These are phyloP conservation scores for Quercus tomentella DNA, from an alignment of 331 rosid genomes.

Conservation along the genomic window DNA sequence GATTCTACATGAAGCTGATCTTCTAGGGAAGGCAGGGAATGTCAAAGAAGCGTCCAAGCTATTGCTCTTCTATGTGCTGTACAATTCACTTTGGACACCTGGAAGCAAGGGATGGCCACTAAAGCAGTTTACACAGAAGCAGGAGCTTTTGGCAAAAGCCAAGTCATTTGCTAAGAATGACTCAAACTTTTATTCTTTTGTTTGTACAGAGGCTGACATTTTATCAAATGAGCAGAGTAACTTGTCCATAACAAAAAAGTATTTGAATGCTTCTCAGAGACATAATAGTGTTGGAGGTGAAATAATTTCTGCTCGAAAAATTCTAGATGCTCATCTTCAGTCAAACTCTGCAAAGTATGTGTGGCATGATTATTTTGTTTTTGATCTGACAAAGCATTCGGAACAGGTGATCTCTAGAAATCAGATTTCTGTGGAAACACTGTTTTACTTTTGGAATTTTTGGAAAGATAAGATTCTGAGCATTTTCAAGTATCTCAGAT, in stretches of 20 bases:
- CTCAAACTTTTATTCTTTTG: slow-evolving; percentile 27
- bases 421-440: slow-evolving; percentile 41
- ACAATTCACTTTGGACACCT: slow-evolving; percentile 62
- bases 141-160: slow-evolving; percentile 42
- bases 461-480: slow-evolving; percentile 49
- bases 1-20: slow-evolving; percentile 32
- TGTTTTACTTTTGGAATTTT: slow-evolving; percentile 58
- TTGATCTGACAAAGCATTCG: slow-evolving; percentile 19
- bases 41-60: slow-evolving; percentile 41
- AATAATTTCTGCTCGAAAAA: slow-evolving; percentile 43
- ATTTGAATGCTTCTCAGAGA: slow-evolving; percentile 35
- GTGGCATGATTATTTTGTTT: slow-evolving; percentile 32
- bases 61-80: slow-evolving; percentile 37
- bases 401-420: slow-evolving; percentile 27
- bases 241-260: slow-evolving; percentile 17
- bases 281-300: slow-evolving; percentile 38
- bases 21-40: slow-evolving; percentile 56
- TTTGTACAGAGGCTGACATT: slow-evolving; percentile 48
- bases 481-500: slow-evolving; percentile 33
- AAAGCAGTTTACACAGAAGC: slow-evolving; percentile 39
- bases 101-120: slow-evolving; percentile 74
- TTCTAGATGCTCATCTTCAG: slow-evolving; percentile 51
- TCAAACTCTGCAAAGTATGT: slow-evolving; percentile 24
- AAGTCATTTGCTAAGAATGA: slow-evolving; percentile 39
- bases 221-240: slow-evolving; percentile 27